These are phyloP conservation scores for Suillus clintonianus DNA, from an alignment of 768 basidiomycete genomes.

Conservation along the genomic window DNA sequence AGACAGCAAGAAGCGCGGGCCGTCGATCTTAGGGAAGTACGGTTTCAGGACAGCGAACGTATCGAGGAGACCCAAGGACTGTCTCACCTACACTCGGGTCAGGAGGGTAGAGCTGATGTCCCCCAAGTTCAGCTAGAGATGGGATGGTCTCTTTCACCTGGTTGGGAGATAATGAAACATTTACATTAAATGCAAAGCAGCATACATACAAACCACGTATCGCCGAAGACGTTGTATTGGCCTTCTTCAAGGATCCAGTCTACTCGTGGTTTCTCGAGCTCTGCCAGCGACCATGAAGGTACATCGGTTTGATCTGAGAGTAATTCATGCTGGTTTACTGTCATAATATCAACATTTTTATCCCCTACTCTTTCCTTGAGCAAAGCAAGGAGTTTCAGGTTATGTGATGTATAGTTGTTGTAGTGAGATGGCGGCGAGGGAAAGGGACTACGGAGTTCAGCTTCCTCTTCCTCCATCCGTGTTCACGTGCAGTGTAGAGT, in stretches of 20 bases:
- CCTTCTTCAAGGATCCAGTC: constrained; percentile 92
- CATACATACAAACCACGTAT: constrained; percentile 80
- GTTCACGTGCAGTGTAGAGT: neutral
- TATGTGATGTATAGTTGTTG: constrained; percentile 71
- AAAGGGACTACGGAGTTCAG: constrained; percentile 83
- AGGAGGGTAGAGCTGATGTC: constrained; percentile 76
- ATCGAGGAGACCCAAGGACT: neutral
- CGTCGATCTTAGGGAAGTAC: constrained; percentile 61
- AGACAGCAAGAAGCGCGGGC: constrained; percentile 67
- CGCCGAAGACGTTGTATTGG: constrained; percentile 82
- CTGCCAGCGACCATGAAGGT: constrained; percentile 74
- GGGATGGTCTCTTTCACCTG: constrained; percentile 85
- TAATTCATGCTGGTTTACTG: constrained; percentile 57
- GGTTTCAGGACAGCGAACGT: constrained; percentile 8
- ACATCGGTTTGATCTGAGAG: constrained; percentile 72
- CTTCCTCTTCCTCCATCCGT: constrained; percentile 59
- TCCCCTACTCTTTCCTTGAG: constrained; percentile 56
- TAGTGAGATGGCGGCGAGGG: constrained; percentile 89
- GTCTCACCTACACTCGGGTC: constrained; percentile 67
- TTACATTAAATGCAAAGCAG: constrained; percentile 12
- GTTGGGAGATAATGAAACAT: constrained; percentile 10
- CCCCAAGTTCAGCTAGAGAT: constrained; percentile 79
- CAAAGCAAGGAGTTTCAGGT: constrained; percentile 66
- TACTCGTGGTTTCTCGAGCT: constrained; percentile 83
- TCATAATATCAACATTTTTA: constrained; percentile 34